Conservation (phyloP, 2,329 filamentous ascomycete genomes). For the Diplodia sapinea region DNA sequence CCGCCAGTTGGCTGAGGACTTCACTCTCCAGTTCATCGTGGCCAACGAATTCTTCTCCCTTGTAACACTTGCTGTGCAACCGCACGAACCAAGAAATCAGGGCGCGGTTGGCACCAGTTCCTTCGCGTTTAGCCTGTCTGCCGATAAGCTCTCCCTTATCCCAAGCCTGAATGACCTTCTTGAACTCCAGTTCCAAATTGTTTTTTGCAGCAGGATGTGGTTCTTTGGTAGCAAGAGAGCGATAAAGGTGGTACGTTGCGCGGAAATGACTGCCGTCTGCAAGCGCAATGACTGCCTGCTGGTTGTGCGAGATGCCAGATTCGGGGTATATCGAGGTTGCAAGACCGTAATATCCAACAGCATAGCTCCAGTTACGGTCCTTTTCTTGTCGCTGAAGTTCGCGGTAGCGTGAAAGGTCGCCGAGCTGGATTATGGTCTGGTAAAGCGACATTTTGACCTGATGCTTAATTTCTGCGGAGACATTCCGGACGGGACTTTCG, state of each 20-base stretch:
- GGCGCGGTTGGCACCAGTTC: slow-evolving; percentile 64
- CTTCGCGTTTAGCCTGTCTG: slow-evolving; percentile 44
- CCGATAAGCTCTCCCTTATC: slow-evolving; percentile 60
- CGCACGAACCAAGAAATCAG: slow-evolving; percentile 83
- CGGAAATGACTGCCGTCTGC: slow-evolving; percentile 80
- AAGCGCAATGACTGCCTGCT: slow-evolving; percentile 84
- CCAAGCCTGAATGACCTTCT: slow-evolving; percentile 65
- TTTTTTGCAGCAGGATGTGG: slow-evolving; percentile 75
- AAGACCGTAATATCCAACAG: slow-evolving; percentile 82
- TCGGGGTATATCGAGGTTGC: slow-evolving; percentile 78
- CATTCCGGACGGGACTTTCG: slow-evolving; percentile 37
- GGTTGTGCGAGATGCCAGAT: slow-evolving; percentile 84
- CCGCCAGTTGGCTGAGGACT: slow-evolving; percentile 76
- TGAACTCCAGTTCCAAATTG: slow-evolving; percentile 83
- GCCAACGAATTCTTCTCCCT: slow-evolving; percentile 73
- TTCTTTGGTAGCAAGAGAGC: slow-evolving; percentile 74
- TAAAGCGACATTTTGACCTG: slow-evolving; percentile 76
- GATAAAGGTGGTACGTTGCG: slow-evolving; percentile 87
- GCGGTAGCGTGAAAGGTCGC: slow-evolving; percentile 88
- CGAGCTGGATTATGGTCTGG: slow-evolving; percentile 81
- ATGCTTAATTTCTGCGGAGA: slow-evolving; percentile 55
- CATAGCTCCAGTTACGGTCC: slow-evolving; percentile 74
- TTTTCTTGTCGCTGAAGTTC: slow-evolving; percentile 69
- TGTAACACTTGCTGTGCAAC: slow-evolving; percentile 83
- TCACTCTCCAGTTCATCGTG: slow-evolving; percentile 85